Evolutionary conservation across 345 rosid genomes (phyloP), one percentile per base, ranked within the genome.

Genomic region (Clausena lansium): DNA sequence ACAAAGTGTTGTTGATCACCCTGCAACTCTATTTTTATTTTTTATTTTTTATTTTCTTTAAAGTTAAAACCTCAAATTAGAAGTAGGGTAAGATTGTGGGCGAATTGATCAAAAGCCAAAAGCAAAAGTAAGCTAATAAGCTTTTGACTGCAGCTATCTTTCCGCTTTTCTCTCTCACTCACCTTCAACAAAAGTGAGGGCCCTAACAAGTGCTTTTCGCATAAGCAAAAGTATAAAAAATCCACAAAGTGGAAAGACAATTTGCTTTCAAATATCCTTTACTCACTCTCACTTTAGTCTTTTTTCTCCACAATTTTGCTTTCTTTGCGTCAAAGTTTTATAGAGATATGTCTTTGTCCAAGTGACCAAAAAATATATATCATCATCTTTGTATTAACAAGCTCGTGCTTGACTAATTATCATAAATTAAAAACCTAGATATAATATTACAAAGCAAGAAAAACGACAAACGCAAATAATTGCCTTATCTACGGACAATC

Each of bases 381-480:
- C 76, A 71, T 58, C 47, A 38, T 39, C 65, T 58, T 78, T 62
- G 59, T 63, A 60, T 67, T 52, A 65, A 79, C 50, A 66, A 50
- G 65, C 24, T 70, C 6, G 10, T 54, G 28, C n/a, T 60, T 76
- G 73, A 38, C 70, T 39, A 50, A 69, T 36, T 33, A 36, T 17
- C 70, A 64, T 52, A 55, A 75, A 4, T n/a, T 64, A 71, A 69
- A 72, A 57, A 36, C 78, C 79, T 78, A 54, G 30, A 70, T 50
- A 79, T 35, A 35, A 80, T 60, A 68, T 57, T 74, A 73, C 84
- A 81, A 73, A 69, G 25, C 75, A 32, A n/a, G 71, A 47, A 82
- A 80, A 45, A 79, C 57, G 86, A 82, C 89, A 84, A 86, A 80
- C 81, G 81, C 81, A 86, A 72, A 82, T 84, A 83, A 83, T 84